Evolutionary conservation across 202 grass and related monocot genomes (phyloP), one percentile per base, ranked within the genome.

Genomic region (Setaria viridis): DNA sequence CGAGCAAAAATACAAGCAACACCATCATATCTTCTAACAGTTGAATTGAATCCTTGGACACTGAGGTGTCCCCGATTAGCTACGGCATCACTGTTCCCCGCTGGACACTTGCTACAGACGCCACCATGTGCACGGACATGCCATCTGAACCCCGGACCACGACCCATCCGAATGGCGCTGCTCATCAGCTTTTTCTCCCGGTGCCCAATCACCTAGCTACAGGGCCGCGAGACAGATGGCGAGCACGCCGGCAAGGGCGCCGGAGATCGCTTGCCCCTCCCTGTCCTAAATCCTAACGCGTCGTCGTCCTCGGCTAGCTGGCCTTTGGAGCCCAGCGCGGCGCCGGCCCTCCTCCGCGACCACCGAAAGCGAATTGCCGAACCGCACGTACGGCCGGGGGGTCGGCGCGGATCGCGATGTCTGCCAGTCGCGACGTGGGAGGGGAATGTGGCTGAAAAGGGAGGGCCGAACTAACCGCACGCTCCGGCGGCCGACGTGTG

Each of bases 391-490:
- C 39, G 74, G 55, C 11, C 74, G 74, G 20, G 46, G 21, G 43
- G 43, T 7, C 43, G 43, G 43, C 1, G 45, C 60, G 29, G 77
- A 80, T 66, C 77, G 60, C 35, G 77, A 67, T 39, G 46, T 21
- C 48, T 53, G 86, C 86, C 34, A 7, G 71, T n/a, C 43, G 35
- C 54, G 54, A 29, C 56, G 73, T 9, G 11, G 35, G 25, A 25
- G 5, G 39, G 39, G 64, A 82, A 67, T 48, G 72, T 73, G 84
- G 88, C 73, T 78, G 88, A 79, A 86, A 90, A 15, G 37, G 83
- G 79, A 50, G 56, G 84, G 84, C 57, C 30, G 66, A 86, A 82
- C 58, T 13, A 62, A 62, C 88, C 30, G 77, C 80, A 35, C 2
- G 3, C 68, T 19, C 57, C 15, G 37, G 30, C 72, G 64, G 5